These are phyloP conservation scores for Puccinia novopanici DNA, from an alignment of 1,284 basidiomycete species.

Conservation along the genomic window DNA sequence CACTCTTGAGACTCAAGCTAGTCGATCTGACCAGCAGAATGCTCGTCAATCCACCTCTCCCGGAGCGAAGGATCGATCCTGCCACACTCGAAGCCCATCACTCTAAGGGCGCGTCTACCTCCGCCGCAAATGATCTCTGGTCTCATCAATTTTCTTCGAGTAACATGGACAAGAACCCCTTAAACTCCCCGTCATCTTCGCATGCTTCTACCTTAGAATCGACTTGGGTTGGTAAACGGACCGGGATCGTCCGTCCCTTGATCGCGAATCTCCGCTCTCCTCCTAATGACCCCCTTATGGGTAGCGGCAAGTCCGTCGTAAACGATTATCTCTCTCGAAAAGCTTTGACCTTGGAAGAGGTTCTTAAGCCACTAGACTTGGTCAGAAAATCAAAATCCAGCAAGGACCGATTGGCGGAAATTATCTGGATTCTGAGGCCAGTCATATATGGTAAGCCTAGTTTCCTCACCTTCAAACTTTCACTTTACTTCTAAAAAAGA, in stretches of 20 bases:
- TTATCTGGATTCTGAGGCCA: constrained; percentile 58
- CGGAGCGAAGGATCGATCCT: constrained; percentile 57
- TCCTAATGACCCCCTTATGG: constrained; percentile 13
- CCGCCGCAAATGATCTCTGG: constrained; percentile 2
- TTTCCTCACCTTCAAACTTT: background rate
- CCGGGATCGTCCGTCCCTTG: constrained; percentile 34
- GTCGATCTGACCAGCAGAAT: constrained; percentile 59
- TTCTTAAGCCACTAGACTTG: constrained; percentile 56
- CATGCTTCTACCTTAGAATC: constrained; percentile 51
- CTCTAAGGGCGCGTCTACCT: background rate
- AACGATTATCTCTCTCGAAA: constrained; percentile 55
- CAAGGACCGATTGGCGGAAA: constrained; percentile 54
- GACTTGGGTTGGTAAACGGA: constrained; percentile 40
- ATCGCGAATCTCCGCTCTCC: constrained; percentile 27
- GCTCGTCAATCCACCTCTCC: constrained; percentile 58
- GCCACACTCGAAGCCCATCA: constrained; percentile 40
- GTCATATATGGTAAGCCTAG: constrained; percentile 57
- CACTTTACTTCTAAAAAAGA: background rate
- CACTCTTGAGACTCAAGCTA: constrained; percentile 58
- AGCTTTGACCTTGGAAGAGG: constrained; percentile 56
- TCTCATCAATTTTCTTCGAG: constrained; percentile 35
- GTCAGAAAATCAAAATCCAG: constrained; percentile 53
- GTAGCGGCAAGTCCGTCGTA: constrained; percentile 52
- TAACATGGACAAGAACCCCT: background rate
- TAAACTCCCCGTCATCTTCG: constrained; percentile 22